Base-by-base conservation (phyloP, 179 eudicot genomes). In the Spergularia azorica region DNA sequence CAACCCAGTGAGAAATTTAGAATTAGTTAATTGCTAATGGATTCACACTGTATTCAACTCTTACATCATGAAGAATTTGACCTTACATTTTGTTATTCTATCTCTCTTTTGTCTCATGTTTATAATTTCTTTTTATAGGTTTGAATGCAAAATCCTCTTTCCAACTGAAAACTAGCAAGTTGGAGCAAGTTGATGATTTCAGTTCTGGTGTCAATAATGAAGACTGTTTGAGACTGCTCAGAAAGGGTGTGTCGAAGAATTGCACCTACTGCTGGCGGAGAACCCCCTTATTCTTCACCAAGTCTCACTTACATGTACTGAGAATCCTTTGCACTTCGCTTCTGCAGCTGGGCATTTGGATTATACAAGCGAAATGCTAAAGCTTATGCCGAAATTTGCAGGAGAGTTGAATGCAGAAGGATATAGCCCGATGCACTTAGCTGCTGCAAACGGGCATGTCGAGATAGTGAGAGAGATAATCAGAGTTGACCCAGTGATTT, bases 311-410 rank as follows among this genome's bases (percentile, higher is more conserved):
- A 2, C 26, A 39, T 67, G 73, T 72, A 20, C 77, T 73, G 79
- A 78, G 4, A 83, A 83, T 72, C 88, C 88, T 6, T 32, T 86
- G 46, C 86, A 83, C 63, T 15, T 68, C 63, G 79, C 83, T 55
- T 83, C 75, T 46, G 59, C 72, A 38, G 66, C 72, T 11, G 88
- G 88, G 13, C 83, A 80, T 71, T 64, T 81, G 71, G 77, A 70
- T 51, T 86, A 72, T 54, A 62, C 81, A 5, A 55, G 75, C 62
- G 74, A 76, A 56, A 7, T 86, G 18, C 15, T 83, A 18, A 39
- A 62, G 59, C 18, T 81, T 62, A 83, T 77, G 56, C 84, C 83
- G 4, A 77, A 81, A 48, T 83, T 83, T 7, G 78, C 78, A 13
- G 41, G 50, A 55, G 83, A 83, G 52, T 51, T 83, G 71, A 81